A percentile compares a stretch with the other conserved stretches of the same genome.
Conservation (phyloP, 192 early-diverging fungal genomes). For the Paraglomus brasilianum region DNA sequence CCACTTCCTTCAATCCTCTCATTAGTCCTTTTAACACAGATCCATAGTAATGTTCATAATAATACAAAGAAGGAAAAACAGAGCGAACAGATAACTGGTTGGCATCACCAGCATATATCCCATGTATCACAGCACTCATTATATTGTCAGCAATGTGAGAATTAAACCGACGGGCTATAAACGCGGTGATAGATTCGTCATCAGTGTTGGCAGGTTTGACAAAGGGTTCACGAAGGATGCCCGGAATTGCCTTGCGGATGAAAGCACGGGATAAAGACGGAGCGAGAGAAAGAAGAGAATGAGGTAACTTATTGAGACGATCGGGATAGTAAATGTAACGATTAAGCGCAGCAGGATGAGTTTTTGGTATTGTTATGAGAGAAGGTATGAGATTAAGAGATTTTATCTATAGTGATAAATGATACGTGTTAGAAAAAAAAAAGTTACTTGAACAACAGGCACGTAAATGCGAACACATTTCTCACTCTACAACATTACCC, state of each 20-base stretch:
- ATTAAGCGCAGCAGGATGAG: conserved; percentile 74
- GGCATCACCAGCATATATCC: conserved; percentile 90
- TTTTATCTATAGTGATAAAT: conserved; percentile 45
- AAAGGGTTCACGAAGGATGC: conserved; percentile 59
- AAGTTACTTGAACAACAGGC: not conserved
- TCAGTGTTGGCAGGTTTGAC: conserved; percentile 19
- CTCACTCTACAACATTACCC: not conserved
- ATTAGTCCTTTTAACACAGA: conserved; percentile 53
- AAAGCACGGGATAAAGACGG: conserved; percentile 34
- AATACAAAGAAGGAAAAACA: conserved; percentile 69
- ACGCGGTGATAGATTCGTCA: conserved; percentile 87
- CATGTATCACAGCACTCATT: conserved; percentile 87
- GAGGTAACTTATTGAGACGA: conserved; percentile 65
- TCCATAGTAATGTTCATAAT: conserved; percentile 61
- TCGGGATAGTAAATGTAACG: conserved; percentile 78
- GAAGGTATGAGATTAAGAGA: conserved; percentile 58
- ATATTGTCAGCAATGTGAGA: conserved; percentile 72
- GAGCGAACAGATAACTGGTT: conserved; percentile 74
- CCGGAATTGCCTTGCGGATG: conserved; percentile 52
- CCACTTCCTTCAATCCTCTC: conserved; percentile 36
- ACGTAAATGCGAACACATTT: not conserved
- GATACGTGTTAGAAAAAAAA: not conserved
- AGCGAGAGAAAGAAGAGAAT: conserved; percentile 22
- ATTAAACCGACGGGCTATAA: conserved; percentile 79
- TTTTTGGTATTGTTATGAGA: conserved; percentile 59